A percentile compares a stretch with the other conserved stretches of the same genome.
These are phyloP conservation scores for Choiromyces venosus DNA, from an alignment of 495 filamentous ascomycete species.

Conservation along the genomic window DNA sequence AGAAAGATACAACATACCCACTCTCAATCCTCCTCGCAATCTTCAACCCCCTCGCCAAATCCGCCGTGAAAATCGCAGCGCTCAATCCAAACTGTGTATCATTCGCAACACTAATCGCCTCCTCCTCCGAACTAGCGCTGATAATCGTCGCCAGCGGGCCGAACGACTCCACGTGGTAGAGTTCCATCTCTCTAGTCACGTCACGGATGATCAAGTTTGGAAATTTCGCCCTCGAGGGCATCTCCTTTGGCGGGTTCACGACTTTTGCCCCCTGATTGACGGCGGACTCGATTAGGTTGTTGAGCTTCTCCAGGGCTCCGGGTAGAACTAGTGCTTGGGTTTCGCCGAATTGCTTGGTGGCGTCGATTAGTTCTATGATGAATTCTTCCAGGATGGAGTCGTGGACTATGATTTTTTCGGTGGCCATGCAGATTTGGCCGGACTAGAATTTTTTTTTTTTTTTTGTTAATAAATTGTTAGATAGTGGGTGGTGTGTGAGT, in stretches of 20 bases:
- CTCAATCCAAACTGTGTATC: constrained; percentile 75
- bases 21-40: constrained; percentile 72
- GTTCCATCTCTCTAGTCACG: constrained; percentile 73
- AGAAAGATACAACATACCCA: constrained; percentile 45
- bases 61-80: constrained; percentile 76
- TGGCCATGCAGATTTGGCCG: constrained; percentile 90
- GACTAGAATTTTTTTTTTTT: constrained; percentile 43
- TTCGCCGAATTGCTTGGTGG: constrained; percentile 51
- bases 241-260: constrained; percentile 48
- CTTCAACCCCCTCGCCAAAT: constrained; percentile 67
- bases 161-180: constrained; percentile 77
- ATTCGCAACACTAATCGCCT: constrained; percentile 75
- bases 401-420: constrained; percentile 81
- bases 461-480: background rate
- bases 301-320: constrained; percentile 61
- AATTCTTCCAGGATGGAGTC: constrained; percentile 62
- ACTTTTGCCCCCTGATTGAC: constrained; percentile 63
- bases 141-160: constrained; percentile 66
- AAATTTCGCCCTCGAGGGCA: constrained; percentile 54
- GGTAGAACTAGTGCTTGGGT: constrained; percentile 59
- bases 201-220: constrained; percentile 64
- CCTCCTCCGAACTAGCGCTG: constrained; percentile 55
- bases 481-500: background rate
- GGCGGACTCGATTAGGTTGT: constrained; percentile 61
- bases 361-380: constrained; percentile 55